A percentile compares a stretch with the other conserved stretches of the same genome.
These are phyloP conservation scores for Rhinocladiella similis DNA, from an alignment of 2,329 filamentous ascomycete genomes.

Conservation along the genomic window DNA sequence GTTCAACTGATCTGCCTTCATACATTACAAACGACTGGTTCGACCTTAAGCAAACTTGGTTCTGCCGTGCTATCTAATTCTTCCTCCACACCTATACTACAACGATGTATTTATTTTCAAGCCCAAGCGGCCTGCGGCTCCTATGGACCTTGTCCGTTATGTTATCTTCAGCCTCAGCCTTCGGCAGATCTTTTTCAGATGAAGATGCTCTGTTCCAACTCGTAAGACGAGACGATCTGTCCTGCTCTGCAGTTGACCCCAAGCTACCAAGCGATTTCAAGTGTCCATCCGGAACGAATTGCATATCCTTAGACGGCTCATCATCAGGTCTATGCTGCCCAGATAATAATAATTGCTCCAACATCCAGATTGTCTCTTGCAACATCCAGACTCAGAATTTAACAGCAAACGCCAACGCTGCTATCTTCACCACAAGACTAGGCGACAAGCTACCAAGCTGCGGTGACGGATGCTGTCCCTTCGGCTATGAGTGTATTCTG, in stretches of 20 bases:
- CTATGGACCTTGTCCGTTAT: conserved; percentile 6
- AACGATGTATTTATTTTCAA: conserved; percentile 9
- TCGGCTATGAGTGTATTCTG: conserved; percentile 46
- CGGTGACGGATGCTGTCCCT: conserved; percentile 45
- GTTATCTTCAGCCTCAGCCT: conserved; percentile 15
- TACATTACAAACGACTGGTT: not conserved
- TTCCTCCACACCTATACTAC: not conserved
- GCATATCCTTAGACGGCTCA: conserved; percentile 43
- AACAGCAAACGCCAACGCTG: conserved; percentile 36
- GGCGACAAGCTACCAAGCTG: conserved; percentile 42
- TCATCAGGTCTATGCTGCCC: conserved; percentile 50
- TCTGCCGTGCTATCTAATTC: conserved; percentile 11
- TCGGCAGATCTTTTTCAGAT: not conserved
- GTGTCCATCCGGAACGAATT: conserved; percentile 42
- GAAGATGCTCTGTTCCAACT: conserved; percentile 4
- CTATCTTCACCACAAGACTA: conserved; percentile 45
- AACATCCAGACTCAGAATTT: conserved; percentile 44
- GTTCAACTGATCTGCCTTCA: conserved; percentile 8
- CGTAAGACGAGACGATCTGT: conserved; percentile 10
- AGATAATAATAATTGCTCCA: conserved; percentile 40
- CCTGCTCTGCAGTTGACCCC: conserved; percentile 38
- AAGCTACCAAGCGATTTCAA: conserved; percentile 45
- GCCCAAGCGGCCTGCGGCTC: conserved; percentile 4
- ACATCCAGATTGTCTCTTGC: conserved; percentile 46
- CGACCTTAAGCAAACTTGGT: not conserved